A percentile compares a stretch with the other conserved stretches of the same genome.
Evolutionary conservation across 2,329 filamentous ascomycete genomes (phyloP).

Genomic region (Penicillium sp.): DNA sequence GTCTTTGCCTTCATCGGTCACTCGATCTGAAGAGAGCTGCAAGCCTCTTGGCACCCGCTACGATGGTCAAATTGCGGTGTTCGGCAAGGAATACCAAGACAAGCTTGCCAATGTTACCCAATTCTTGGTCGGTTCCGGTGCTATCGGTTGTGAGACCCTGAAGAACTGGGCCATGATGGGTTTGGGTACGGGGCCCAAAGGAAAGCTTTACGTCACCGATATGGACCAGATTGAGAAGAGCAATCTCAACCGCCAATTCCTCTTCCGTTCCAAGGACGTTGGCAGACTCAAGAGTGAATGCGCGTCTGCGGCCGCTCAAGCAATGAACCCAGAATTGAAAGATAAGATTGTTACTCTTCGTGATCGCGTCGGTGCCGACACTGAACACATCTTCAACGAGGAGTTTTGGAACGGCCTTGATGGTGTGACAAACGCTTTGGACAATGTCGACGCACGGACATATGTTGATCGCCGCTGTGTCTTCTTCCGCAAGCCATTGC

Average conservation of each 20-base stretch:
- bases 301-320: slow-evolving; percentile 82
- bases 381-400: slow-evolving; percentile 92
- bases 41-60: slow-evolving; percentile 82
- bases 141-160: slow-evolving; percentile 97
- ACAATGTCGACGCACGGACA: slow-evolving; percentile 95
- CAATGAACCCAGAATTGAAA: slow-evolving; percentile 90
- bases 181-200: slow-evolving; percentile 80
- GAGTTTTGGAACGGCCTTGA: slow-evolving; percentile 85
- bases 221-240: slow-evolving; percentile 99
- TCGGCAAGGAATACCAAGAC: slow-evolving; percentile 89
- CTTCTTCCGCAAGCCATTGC: slow-evolving; percentile 94
- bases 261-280: slow-evolving; percentile 92
- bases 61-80: slow-evolving; percentile 95
- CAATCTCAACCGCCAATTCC: slow-evolving; percentile 94
- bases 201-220: slow-evolving; percentile 89
- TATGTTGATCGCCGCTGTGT: slow-evolving; percentile 96
- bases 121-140: slow-evolving; percentile 93
- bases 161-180: slow-evolving; percentile 99
- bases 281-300: slow-evolving; percentile 96
- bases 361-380: slow-evolving; percentile 87
- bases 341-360: slow-evolving; percentile 83
- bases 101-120: slow-evolving; percentile 88
- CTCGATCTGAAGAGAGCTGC: slow-evolving; percentile 82
- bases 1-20: slow-evolving; percentile 73
- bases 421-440: slow-evolving; percentile 92